Evolutionary conservation across 768 basidiomycete species (phyloP), one percentile per base, ranked within the genome.

Genomic region (Lyophyllum shimeji): DNA sequence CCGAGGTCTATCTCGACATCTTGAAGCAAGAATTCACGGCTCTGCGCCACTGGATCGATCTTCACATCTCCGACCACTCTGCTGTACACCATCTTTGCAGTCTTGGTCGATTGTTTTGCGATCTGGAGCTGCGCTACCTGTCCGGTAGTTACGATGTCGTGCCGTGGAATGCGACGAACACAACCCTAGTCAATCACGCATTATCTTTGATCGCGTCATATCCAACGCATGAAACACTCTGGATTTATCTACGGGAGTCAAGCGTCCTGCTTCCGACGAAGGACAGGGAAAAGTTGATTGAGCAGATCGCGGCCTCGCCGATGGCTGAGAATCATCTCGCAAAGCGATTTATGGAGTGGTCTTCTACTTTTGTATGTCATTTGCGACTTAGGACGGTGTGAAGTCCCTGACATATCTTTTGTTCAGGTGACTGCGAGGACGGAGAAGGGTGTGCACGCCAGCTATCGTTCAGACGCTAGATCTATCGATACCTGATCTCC

Each of bases 11-110:
- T 55, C 40, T 71, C 43, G 47, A 59, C 3, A 59, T 82, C 27
- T 64, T 86, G 9, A 29, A 55, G 8, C 64, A 70, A 2, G 83
- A 86, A 59, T 65, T 72, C 20, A 13, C 27, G 3, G 63, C 60
- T 13, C 60, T 80, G 25, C 73, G 70, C 25, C 58, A 58, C 45
- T 90, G 89, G 89, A 72, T 89, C 12, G 76, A 83, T 42, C 65
- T 61, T n/a, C 86, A 90, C 62, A 72, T 87, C 27, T 84, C 84
- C 23, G 89, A 90, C 65, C 82, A 84, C 64, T 83, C 85, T 45
- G 82, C 87, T 3, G 74, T 83, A 39, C 80, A 88, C 58, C 82
- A 81, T 56, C 66, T 82, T 39, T 77, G 76, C 59, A 65, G 66
- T 27, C 61, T 83, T n/a, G 64, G 72, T 57, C 59, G 55, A n/a